These are phyloP conservation scores for Botryotinia convoluta DNA, from an alignment of 2,329 filamentous ascomycete genomes.

Conservation along the genomic window DNA sequence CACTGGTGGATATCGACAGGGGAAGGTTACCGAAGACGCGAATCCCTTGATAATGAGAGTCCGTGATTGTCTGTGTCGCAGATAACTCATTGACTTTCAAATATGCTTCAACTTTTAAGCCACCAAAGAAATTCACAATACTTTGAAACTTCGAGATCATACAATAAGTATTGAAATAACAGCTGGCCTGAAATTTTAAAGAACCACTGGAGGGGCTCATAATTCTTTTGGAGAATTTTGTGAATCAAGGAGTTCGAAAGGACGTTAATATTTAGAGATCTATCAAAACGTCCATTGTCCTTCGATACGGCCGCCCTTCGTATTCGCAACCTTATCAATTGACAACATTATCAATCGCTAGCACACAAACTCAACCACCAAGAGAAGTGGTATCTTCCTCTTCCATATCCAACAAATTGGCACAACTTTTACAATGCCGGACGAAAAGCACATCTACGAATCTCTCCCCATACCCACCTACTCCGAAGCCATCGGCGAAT, in stretches of 20 bases:
- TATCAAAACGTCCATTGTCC: neutral
- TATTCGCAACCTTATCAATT: neutral
- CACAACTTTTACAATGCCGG: conserved; percentile 38
- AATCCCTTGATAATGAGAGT: conserved; percentile 12
- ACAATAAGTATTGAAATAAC: conserved; percentile 28
- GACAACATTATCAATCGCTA: neutral
- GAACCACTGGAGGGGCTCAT: neutral
- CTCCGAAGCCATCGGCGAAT: conserved; percentile 71
- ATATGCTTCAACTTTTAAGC: conserved; percentile 19
- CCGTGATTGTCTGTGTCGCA: conserved; percentile 21
- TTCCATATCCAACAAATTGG: neutral
- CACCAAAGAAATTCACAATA: conserved; percentile 25
- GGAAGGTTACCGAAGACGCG: conserved; percentile 19
- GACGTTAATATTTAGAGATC: neutral
- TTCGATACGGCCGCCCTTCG: neutral
- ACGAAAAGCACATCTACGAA: conserved; percentile 58
- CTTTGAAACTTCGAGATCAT: conserved; percentile 16
- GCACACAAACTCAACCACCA: conserved; percentile 11
- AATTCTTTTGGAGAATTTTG: neutral
- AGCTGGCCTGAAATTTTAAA: conserved; percentile 34
- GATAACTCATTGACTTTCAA: conserved; percentile 18
- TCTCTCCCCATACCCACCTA: conserved; percentile 75
- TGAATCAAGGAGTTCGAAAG: neutral
- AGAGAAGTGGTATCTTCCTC: conserved; percentile 6
- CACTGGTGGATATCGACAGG: neutral